These are phyloP conservation scores for Vickermania spadyakhi DNA, from an alignment of 208 protist species.

Conservation along the genomic window DNA sequence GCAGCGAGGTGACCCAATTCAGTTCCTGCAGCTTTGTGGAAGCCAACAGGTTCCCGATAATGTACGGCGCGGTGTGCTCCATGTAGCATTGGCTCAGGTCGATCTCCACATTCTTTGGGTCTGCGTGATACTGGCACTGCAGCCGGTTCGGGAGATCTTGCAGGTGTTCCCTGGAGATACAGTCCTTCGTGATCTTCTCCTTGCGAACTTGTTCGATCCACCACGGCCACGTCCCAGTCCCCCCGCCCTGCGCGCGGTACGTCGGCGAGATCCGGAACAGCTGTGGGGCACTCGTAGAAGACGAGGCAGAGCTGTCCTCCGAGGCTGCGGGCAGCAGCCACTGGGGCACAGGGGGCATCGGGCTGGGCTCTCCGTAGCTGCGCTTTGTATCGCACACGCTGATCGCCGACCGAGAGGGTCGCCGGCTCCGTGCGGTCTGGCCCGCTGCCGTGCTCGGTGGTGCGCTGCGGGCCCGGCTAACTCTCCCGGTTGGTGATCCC, in stretches of 20 bases:
- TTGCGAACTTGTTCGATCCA: constrained; percentile 61
- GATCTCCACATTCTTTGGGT: constrained; percentile 48
- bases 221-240: constrained; percentile 54
- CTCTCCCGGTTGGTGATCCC: no score
- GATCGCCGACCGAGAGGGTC: no score
- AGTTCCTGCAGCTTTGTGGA: constrained; percentile 44
- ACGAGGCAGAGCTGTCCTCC: not conserved
- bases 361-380: not conserved
- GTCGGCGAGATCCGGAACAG: constrained; percentile 48
- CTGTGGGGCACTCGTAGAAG: constrained; percentile 31
- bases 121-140: constrained; percentile 36
- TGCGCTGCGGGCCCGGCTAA: no score
- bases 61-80: constrained; percentile 64
- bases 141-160: constrained; percentile 55
- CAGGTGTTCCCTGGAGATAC: constrained; percentile 31
- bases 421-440: not conserved
- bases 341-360: not conserved
- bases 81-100: constrained; percentile 72
- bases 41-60: constrained; percentile 47
- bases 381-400: not conserved
- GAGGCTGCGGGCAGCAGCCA: not conserved
- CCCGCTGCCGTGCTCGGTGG: not conserved
- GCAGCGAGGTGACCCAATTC: constrained; percentile 61
- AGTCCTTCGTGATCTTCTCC: constrained; percentile 55
- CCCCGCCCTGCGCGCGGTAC: constrained; percentile 10